Conservation (phyloP, 148 eudicot genomes). For the Polygonum maritimum region DNA sequence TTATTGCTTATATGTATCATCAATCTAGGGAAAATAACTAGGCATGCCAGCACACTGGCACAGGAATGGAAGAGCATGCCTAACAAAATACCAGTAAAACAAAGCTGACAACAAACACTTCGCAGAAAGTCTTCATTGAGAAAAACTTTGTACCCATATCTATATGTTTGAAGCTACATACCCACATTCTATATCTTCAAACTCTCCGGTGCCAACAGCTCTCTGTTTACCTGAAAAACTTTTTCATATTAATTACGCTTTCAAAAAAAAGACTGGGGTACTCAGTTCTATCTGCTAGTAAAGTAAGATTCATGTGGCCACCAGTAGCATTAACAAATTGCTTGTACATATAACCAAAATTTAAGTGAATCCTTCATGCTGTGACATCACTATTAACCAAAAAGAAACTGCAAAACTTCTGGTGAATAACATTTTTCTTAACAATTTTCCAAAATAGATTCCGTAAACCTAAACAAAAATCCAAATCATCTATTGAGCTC, state of each 20-base stretch:
- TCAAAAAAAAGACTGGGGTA: background rate
- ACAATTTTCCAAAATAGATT: too few relatives aligned
- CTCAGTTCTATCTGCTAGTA: background rate
- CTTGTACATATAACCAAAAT: background rate
- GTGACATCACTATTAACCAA: background rate
- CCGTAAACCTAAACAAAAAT: background rate
- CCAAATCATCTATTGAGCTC: background rate
- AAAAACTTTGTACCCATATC: background rate
- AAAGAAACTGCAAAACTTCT: background rate
- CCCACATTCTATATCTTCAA: slow-evolving; percentile 78
- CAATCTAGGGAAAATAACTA: background rate
- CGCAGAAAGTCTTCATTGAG: background rate
- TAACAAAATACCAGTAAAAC: background rate
- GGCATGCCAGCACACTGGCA: background rate
- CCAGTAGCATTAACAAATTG: background rate
- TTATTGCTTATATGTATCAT: background rate
- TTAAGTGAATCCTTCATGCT: background rate
- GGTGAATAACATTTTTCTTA: background rate
- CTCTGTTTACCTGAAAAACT: slow-evolving; percentile 47
- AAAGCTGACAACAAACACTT: slow-evolving; percentile 1
- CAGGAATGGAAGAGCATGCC: background rate
- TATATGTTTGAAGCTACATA: slow-evolving; percentile 21
- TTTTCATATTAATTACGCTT: slow-evolving; percentile 18
- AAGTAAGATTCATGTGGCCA: background rate
- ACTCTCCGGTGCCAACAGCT: slow-evolving; percentile 68